phyloP scores from a whole-genome alignment of 768 basidiomycete genomes.

The Gymnopilus junonius region DNA sequence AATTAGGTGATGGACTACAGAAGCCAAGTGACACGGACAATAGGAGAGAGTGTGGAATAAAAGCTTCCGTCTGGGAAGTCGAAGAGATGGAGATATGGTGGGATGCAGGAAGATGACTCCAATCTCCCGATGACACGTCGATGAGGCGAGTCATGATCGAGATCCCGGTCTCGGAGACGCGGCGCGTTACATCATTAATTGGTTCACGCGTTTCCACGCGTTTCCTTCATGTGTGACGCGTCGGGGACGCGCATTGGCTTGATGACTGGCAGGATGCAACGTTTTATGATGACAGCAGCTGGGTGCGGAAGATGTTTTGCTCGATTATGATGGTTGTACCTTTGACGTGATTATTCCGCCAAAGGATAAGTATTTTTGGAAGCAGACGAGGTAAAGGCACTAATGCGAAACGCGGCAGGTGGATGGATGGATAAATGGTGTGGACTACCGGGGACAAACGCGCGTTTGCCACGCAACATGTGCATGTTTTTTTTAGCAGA shows the following conservation, averaged over 20 bases:
- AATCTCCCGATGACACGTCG: conserved; percentile 3
- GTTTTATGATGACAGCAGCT: conserved; percentile 1
- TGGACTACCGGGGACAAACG: neutral
- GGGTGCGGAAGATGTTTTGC: conserved; percentile 1
- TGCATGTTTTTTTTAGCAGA: conserved; percentile 5
- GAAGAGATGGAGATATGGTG: conserved; percentile 1
- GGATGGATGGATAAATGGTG: conserved; percentile 6
- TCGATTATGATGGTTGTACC: neutral
- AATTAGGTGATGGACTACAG: neutral
- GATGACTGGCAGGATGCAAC: neutral
- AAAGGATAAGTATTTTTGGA: neutral
- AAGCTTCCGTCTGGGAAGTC: neutral
- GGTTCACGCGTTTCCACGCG: conserved; percentile 8
- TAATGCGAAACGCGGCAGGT: conserved; percentile 1
- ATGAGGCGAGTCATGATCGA: conserved; percentile 6
- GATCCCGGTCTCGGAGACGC: neutral
- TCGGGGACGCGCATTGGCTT: neutral
- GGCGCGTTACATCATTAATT: conserved; percentile 4
- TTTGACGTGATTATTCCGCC: conserved; percentile 10
- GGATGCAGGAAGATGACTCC: conserved; percentile 4
- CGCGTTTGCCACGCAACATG: conserved; percentile 16
- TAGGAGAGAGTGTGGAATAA: conserved; percentile 1
- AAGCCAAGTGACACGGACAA: neutral
- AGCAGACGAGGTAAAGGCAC: neutral
- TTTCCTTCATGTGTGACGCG: conserved; percentile 4